Conservation (phyloP, 192 early-diverging fungal genomes). For the Helicostylum pulchrum region DNA sequence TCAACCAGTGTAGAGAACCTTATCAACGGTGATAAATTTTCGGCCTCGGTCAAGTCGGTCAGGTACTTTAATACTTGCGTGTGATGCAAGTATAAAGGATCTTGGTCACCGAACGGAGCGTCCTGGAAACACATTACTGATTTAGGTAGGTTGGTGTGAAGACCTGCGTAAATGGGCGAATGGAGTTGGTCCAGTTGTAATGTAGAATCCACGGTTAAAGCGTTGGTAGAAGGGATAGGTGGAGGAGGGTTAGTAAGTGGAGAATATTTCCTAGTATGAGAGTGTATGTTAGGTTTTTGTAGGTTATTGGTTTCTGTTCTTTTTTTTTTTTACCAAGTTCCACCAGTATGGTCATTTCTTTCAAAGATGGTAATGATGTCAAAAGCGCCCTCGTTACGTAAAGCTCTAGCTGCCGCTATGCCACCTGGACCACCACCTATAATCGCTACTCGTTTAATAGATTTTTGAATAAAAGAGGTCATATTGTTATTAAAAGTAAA, state of each 20-base stretch:
- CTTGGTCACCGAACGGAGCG: slow-evolving; percentile 31
- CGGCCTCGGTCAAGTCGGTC: slow-evolving; percentile 20
- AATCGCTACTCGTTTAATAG: slow-evolving; percentile 30
- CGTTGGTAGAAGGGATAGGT: slow-evolving; percentile 35
- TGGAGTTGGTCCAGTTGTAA: neutral
- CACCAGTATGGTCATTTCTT: slow-evolving; percentile 43
- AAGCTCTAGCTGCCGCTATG: slow-evolving; percentile 25
- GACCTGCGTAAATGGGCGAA: slow-evolving; percentile 39
- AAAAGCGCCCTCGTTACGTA: slow-evolving; percentile 27
- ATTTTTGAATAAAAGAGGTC: neutral
- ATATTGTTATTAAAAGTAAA: too few relatives aligned
- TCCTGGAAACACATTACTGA: slow-evolving; percentile 51
- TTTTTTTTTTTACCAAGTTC: slow-evolving; percentile 42
- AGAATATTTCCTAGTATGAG: slow-evolving; percentile 44
- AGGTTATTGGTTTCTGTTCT: neutral
- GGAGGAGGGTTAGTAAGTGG: slow-evolving; percentile 22
- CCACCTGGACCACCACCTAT: slow-evolving; percentile 38
- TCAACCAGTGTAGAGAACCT: slow-evolving; percentile 39
- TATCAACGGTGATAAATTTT: slow-evolving; percentile 26
- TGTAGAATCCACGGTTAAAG: slow-evolving; percentile 10
- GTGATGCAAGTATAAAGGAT: slow-evolving; percentile 44
- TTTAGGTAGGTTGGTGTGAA: slow-evolving; percentile 52
- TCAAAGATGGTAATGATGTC: slow-evolving; percentile 44
- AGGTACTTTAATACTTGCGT: slow-evolving; percentile 40
- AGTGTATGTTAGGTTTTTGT: neutral